Base-by-base conservation (phyloP, 176 grass and related monocot genomes). In the Oryza meridionalis region DNA sequence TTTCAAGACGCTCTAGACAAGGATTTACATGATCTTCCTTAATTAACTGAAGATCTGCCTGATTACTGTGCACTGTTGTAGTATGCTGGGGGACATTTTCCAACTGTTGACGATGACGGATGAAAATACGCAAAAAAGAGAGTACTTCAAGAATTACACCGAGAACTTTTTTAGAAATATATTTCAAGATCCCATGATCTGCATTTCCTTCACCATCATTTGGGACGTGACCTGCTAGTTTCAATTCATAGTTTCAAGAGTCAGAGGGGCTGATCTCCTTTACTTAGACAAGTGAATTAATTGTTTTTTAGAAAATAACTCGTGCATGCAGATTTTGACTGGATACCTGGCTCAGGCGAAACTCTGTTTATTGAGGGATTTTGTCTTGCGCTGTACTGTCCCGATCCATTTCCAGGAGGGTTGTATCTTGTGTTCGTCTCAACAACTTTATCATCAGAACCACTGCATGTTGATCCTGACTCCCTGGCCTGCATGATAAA, bases 1-100 rank as follows among this genome's bases (percentile, higher is more conserved):
- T 91, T 77, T 97, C 87, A 77, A 97, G 92, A 29, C 92, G 90
- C 33, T 94, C 83, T 46, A 94, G 55, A 82, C 89, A 95, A 81
- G 82, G 89, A 78, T 78, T 89, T 73, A 93, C 79, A 25, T 76
- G 73, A 63, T 89, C 90, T 79, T 91, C 85, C 43, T 86, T 88
- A 25, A 68, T 71, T 84, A 87, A 79, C 76, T 85, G 78, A 77
- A 78, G 66, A 83, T 73, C 69, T 59, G 65, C 42, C 29, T 86
- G 68, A 71, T 81, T 70, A 81, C 51, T 83, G 21, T 81, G 76
- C 26, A 81, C 37, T 25, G 67, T 43, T 85, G 58, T 72, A 62
- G 73, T 65, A 76, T 65, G 81, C 16, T 63, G 73, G 77, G 7
- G 70, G 68, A 80, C 70, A 81, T 90, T 87, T 76, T 88, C 90